phyloP scores from a whole-genome alignment of 805 yeast species.

The Lipomyces yamadae region DNA sequence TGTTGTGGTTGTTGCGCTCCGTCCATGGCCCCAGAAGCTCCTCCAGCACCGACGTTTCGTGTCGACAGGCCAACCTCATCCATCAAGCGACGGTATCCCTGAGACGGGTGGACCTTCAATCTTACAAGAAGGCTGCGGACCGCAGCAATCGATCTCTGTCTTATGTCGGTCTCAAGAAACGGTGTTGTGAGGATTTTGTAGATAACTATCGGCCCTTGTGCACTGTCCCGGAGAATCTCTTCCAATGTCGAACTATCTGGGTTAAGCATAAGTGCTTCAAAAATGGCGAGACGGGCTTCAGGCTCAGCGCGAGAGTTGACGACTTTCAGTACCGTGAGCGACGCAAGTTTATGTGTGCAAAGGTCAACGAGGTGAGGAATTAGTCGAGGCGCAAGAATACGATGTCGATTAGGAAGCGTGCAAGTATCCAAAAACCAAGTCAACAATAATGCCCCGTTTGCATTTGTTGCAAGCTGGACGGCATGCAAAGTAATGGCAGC shows the following conservation, averaged over 20 bases:
- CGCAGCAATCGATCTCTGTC: slow-evolving; percentile 62
- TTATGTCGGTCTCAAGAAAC: slow-evolving; percentile 58
- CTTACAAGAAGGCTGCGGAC: slow-evolving; percentile 68
- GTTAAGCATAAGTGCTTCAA: slow-evolving; percentile 68
- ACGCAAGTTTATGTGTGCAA: slow-evolving; percentile 82
- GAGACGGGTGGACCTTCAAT: slow-evolving; percentile 57
- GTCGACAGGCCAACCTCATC: slow-evolving; percentile 81
- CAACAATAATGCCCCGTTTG: slow-evolving; percentile 84
- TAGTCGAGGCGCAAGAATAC: slow-evolving; percentile 65
- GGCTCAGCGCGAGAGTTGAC: slow-evolving; percentile 70
- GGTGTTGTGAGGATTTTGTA: slow-evolving; percentile 81
- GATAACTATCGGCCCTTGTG: slow-evolving; percentile 76
- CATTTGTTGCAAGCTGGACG: slow-evolving; percentile 76
- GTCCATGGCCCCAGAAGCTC: neutral
- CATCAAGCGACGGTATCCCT: slow-evolving; percentile 81
- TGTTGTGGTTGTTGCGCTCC: neutral
- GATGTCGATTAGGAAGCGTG: slow-evolving; percentile 65
- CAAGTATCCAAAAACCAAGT: slow-evolving; percentile 96
- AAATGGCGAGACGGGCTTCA: slow-evolving; percentile 62
- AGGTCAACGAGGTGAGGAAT: slow-evolving; percentile 64
- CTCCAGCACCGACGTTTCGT: slow-evolving; percentile 12
- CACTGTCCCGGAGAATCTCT: slow-evolving; percentile 65
- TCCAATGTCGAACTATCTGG: slow-evolving; percentile 48
- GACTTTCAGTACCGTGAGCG: slow-evolving; percentile 78
- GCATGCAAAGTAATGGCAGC: slow-evolving; percentile 78